Base-by-base conservation (phyloP, 2,329 filamentous ascomycete genomes). In the Mollisiaceae sp. region DNA sequence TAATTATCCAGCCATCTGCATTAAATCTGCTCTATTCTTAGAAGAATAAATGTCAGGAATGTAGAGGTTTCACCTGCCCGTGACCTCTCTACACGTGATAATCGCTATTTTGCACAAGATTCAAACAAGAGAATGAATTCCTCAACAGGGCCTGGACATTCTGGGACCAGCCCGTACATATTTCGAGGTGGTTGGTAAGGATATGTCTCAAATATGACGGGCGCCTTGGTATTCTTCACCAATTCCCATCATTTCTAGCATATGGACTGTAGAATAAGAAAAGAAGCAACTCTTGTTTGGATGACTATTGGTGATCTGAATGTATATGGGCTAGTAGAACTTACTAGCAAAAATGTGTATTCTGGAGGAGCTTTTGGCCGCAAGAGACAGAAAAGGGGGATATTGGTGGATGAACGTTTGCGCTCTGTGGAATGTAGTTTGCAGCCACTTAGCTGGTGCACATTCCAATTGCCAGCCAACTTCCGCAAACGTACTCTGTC, bases 1-100 rank as follows among this genome's bases (percentile, higher is more conserved):
- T 43, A 58, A 59, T 60, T 11, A 22, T 60, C 72, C 72, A 73
- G 68, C 73, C 71, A 65, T 72, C 71, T 69, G 65, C 64, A 71
- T 71, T 74, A 73, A 60, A 39, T 35, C 43, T 50, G 43, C 63
- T 67, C 68, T 70, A 71, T 68, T 68, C 55, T 60, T 59, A 32
- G 59, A 14, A 55, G 24, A 52, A 56, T 62, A 36, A 45, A 43
- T 38, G 12, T 32, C 8, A 60, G 65, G 65, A 69, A 69, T 72
- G 71, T 65, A 59, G 64, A 54, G 63, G 63, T 67, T 65, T 69
- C 63, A 64, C 36, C 39, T 50, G 18, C 15, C 56, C 38, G 50
- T 43, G 41, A 54, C 52, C 20, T 5, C 41, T 22, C n/a, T 39
- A 67, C 67, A 70, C 67, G 68, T 70, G 67, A 70, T 68, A 52